These are phyloP conservation scores for Fusarium tanahbumbuense DNA, from an alignment of 2,329 filamentous ascomycete genomes.

Conservation along the genomic window DNA sequence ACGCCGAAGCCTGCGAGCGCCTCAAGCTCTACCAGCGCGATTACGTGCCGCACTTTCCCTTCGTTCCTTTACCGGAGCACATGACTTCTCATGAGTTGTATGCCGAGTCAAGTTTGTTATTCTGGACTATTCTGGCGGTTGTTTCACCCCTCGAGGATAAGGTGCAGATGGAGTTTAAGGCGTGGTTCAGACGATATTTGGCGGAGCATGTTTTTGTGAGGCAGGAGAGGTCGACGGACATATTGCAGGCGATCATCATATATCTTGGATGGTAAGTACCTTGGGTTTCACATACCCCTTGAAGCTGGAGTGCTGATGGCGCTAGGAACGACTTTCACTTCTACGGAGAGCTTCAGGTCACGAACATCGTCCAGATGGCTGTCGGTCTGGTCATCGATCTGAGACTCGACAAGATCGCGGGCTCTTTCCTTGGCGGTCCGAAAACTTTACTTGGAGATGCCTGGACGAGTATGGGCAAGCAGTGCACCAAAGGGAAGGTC, in stretches of 20 bases:
- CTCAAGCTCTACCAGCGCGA: conserved; percentile 51
- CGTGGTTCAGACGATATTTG: conserved; percentile 53
- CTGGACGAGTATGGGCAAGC: conserved; percentile 39
- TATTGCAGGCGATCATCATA: conserved; percentile 55
- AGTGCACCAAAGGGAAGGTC: conserved; percentile 20
- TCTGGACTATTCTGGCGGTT: conserved; percentile 53
- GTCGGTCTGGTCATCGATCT: conserved; percentile 54
- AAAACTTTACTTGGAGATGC: conserved; percentile 51
- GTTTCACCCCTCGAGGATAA: conserved; percentile 49
- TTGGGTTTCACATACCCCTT: fast-evolving
- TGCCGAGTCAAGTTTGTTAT: conserved; percentile 50
- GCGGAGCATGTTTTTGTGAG: conserved; percentile 53
- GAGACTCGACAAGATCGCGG: conserved; percentile 49
- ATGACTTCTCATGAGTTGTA: conserved; percentile 49
- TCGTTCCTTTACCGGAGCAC: conserved; percentile 49
- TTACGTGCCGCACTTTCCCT: conserved; percentile 53
- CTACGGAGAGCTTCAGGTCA: conserved; percentile 53
- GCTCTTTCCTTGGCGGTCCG: conserved; percentile 38
- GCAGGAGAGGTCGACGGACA: conserved; percentile 51
- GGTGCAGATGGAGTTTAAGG: conserved; percentile 49
- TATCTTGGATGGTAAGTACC: conserved; percentile 52
- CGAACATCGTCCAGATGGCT: conserved; percentile 55
- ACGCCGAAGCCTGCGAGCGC: conserved; percentile 49
- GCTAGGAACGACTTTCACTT: conserved; percentile 55
- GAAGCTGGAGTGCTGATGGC: background rate